Evolutionary conservation across 2,329 filamentous ascomycete genomes (phyloP).

Genomic region (Phoma sp.): DNA sequence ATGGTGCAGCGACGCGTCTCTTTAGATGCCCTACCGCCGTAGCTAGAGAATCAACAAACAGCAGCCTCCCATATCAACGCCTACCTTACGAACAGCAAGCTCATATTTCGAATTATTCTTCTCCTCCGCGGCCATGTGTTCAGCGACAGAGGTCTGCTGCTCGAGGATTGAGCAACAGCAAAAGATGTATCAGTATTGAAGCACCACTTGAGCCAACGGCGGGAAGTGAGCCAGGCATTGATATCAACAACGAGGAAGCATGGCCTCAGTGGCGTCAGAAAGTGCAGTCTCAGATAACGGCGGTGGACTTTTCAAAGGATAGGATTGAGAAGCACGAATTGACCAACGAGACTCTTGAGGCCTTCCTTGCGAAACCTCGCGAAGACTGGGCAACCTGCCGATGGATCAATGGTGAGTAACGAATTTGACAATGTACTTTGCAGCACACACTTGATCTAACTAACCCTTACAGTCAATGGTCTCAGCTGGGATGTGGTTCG

Average conservation of each 20-base stretch:
- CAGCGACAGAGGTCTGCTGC: not conserved
- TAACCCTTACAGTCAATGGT: constrained; percentile 68
- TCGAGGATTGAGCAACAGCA: not conserved
- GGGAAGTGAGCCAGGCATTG: constrained; percentile 50
- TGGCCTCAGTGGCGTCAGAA: constrained; percentile 52
- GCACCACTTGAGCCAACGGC: constrained; percentile 10
- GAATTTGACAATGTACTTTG: not conserved
- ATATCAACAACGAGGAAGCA: constrained; percentile 48
- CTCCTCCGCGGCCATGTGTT: not conserved
- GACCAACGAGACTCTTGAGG: constrained; percentile 70
- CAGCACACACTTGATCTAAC: not conserved
- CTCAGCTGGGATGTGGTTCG: constrained; percentile 92
- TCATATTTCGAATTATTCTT: not conserved
- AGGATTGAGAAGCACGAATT: constrained; percentile 70
- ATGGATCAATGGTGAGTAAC: constrained; percentile 87
- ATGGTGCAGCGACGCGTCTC: constrained; percentile 9
- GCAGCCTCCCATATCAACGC: not conserved
- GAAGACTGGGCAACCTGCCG: constrained; percentile 75
- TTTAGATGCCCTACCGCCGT: not conserved
- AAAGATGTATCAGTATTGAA: constrained; percentile 5
- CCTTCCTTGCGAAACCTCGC: constrained; percentile 68
- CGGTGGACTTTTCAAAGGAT: constrained; percentile 80
- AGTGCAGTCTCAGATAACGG: constrained; percentile 73
- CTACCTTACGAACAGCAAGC: not conserved
- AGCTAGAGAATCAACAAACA: not conserved